Percentiles rank a stretch among this genome's conserved stretches.
phyloP scores from a whole-genome alignment of 768 basidiomycete genomes.

The Brasilioporus rufonigricans region DNA sequence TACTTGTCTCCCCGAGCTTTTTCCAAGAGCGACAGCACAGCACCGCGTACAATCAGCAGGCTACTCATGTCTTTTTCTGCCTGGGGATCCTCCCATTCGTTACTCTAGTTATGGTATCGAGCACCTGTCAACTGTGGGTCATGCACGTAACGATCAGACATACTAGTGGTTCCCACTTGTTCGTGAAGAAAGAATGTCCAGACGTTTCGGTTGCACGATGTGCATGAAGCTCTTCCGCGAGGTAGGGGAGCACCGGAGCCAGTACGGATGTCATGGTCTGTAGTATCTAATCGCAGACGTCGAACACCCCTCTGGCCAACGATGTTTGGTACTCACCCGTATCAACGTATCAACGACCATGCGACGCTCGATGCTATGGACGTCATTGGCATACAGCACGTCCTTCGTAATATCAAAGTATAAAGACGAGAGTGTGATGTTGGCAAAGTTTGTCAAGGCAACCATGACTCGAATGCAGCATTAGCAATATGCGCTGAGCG shows the following conservation, averaged over 20 bases:
- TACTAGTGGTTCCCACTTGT: conserved; percentile 69
- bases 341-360: conserved; percentile 69
- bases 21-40: conserved; percentile 69
- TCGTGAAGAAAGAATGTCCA: conserved; percentile 62
- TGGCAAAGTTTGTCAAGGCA: conserved; percentile 73
- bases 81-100: conserved; percentile 59
- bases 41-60: conserved; percentile 57
- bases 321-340: conserved; percentile 44
- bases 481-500: background rate
- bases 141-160: conserved; percentile 21
- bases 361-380: conserved; percentile 51
- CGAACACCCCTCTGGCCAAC: background rate
- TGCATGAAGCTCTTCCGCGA: conserved; percentile 82
- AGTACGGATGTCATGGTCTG: conserved; percentile 65
- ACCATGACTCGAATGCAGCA: conserved; percentile 53
- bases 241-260: conserved; percentile 85
- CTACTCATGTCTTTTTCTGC: conserved; percentile 62
- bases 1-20: conserved; percentile 75
- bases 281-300: conserved; percentile 47
- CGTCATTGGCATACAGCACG: conserved; percentile 71
- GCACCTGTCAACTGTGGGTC: background rate
- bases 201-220: conserved; percentile 17
- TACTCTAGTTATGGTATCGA: conserved; percentile 35
- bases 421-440: conserved; percentile 80
- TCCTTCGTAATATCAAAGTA: conserved; percentile 96